These are phyloP conservation scores for Halenospora varia DNA, from an alignment of 495 filamentous ascomycete species.

Conservation along the genomic window DNA sequence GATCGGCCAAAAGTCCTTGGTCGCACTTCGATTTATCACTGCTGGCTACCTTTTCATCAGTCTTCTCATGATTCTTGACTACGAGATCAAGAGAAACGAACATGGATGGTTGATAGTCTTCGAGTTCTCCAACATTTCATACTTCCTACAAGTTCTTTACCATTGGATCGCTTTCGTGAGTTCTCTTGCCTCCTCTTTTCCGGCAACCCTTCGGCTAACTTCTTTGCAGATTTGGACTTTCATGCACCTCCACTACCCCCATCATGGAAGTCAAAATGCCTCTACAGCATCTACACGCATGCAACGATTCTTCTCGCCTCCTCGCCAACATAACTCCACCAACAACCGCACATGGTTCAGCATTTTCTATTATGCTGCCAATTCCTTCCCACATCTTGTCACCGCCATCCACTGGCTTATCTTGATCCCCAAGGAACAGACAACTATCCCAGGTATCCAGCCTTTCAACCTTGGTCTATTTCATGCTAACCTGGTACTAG, in stretches of 20 bases:
- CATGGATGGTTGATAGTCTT: slow-evolving; percentile 38
- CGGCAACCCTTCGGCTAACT: background rate
- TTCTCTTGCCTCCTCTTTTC: background rate
- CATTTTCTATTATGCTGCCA: slow-evolving; percentile 43
- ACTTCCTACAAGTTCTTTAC: slow-evolving; percentile 39
- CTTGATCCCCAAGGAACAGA: slow-evolving; percentile 21
- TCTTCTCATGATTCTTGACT: slow-evolving; percentile 34
- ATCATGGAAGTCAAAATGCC: slow-evolving; percentile 27
- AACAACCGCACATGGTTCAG: slow-evolving; percentile 41
- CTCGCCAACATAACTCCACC: slow-evolving; percentile 27
- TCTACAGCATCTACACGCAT: slow-evolving; percentile 19
- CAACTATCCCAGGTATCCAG: slow-evolving; percentile 12
- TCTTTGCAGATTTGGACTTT: slow-evolving; percentile 40
- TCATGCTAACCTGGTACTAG: background rate
- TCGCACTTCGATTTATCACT: slow-evolving; percentile 34
- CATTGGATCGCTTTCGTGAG: slow-evolving; percentile 39
- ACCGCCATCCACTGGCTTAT: slow-evolving; percentile 43
- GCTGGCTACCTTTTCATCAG: slow-evolving; percentile 38
- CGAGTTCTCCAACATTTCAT: slow-evolving; percentile 42
- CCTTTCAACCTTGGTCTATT: background rate
- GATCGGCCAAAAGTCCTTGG: slow-evolving; percentile 39
- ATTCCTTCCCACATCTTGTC: slow-evolving; percentile 41
- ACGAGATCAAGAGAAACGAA: slow-evolving; percentile 28
- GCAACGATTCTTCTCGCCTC: slow-evolving; percentile 35
- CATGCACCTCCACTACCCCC: slow-evolving; percentile 42